Percentiles rank a stretch among this genome's conserved stretches.
Evolutionary conservation across 129 eudicot genomes (phyloP).

Genomic region (Chrysanthemum lavandulifolium): DNA sequence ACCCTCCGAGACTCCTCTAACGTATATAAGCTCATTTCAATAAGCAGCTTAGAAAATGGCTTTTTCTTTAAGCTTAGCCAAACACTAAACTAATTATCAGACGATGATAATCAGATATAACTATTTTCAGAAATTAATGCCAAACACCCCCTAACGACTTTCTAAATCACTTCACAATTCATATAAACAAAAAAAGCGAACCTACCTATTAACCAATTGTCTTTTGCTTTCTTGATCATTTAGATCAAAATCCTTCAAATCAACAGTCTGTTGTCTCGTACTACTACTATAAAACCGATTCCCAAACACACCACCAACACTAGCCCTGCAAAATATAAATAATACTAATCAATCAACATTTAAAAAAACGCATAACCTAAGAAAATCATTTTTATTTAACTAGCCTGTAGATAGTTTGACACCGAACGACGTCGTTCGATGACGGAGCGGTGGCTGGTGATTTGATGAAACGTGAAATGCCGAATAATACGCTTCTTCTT

Average conservation of each 20-base stretch:
- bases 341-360: neutral
- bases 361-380: neutral
- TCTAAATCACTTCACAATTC: neutral
- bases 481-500: slow-evolving; percentile 50
- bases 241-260: slow-evolving; percentile 50
- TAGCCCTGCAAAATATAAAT: slow-evolving; percentile 38
- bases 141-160: neutral
- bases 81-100: no score
- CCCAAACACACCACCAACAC: slow-evolving; percentile 21
- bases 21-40: no score
- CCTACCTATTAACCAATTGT: slow-evolving; percentile 57
- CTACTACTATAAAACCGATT: slow-evolving; percentile 45
- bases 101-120: no score
- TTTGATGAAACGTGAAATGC: slow-evolving; percentile 49
- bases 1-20: no score
- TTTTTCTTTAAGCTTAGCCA: no score
- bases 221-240: slow-evolving; percentile 73
- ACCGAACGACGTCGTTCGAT: slow-evolving; percentile 1
- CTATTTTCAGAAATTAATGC: no score
- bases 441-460: slow-evolving; percentile 16
- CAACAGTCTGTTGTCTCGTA: slow-evolving; percentile 16
- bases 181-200: neutral
- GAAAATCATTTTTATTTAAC: neutral
- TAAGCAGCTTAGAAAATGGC: no score
- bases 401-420: neutral